A percentile compares a stretch with the other conserved stretches of the same genome.
phyloP scores from a whole-genome alignment of 2,329 filamentous ascomycete genomes.

The Drechslera avenae region DNA sequence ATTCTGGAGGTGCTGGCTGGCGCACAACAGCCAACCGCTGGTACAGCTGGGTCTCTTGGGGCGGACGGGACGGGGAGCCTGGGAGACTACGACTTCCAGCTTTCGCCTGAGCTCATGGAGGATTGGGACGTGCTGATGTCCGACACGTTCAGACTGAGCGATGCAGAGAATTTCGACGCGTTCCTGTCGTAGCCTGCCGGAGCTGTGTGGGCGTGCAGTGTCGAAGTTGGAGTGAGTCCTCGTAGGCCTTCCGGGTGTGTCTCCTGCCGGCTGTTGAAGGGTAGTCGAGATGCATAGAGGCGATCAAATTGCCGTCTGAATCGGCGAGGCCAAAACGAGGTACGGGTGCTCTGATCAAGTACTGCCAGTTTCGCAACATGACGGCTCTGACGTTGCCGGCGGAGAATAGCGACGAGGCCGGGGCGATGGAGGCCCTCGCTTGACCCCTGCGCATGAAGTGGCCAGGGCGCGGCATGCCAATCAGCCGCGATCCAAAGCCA shows the following conservation, averaged over 20 bases:
- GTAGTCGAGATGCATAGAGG: too few relatives aligned
- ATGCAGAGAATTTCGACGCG: slow-evolving; percentile 6
- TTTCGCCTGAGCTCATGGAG: slow-evolving; percentile 17
- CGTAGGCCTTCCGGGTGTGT: too few relatives aligned
- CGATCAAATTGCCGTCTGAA: background rate
- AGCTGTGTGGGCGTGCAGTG: background rate
- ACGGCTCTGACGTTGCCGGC: slow-evolving; percentile 8
- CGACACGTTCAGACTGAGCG: slow-evolving; percentile 19
- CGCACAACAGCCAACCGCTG: background rate
- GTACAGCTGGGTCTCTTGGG: background rate
- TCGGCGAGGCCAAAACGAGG: background rate
- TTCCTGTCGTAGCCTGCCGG: background rate
- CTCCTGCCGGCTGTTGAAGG: too few relatives aligned
- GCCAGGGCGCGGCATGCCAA: slow-evolving; percentile 18
- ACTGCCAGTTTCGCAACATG: slow-evolving; percentile 1
- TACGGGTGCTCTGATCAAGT: background rate
- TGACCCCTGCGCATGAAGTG: slow-evolving; percentile 11
- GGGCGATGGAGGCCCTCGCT: slow-evolving; percentile 7
- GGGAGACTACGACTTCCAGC: slow-evolving; percentile 10
- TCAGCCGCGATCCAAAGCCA: slow-evolving; percentile 12
- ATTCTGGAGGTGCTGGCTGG: slow-evolving; percentile 27
- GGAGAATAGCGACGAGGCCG: background rate
- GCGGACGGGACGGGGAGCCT: background rate
- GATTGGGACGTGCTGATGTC: slow-evolving; percentile 29
- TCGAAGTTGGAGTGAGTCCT: too few relatives aligned